Evolutionary conservation across 371 early-diverging fungal genomes (phyloP), one percentile per base, ranked within the genome.

Genomic region (Amoeboaphelidium protococcarum): DNA sequence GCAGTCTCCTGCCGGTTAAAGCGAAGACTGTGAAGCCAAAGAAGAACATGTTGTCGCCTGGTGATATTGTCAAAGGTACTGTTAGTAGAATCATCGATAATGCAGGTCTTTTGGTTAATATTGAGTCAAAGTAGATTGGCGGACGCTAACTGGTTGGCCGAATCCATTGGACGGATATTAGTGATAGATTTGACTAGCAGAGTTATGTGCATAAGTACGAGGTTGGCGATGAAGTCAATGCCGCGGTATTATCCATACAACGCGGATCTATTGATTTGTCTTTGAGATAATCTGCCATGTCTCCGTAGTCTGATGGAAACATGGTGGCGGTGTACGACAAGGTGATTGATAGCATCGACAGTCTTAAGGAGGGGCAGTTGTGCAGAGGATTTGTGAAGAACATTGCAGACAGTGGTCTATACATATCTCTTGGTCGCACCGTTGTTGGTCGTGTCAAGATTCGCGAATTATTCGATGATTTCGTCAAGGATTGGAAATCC

Each of bases 391-490:
- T 76, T 54, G 68, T 90, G 42, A 66, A 67, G 40, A 71, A 67
- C 48, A 64, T 83, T 23, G 64, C 73, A 10, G 66, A 75, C 23
- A 66, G 65, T 26, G 89, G 89, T 49, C 62, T 71, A 26, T 85
- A 85, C 59, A 68, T 90, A 25, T 52, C 64, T n/a, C 52, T 84
- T 21, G 71, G 70, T 27, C 71, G 68, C 41, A 52, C 61, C 16
- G 46, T 80, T 37, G 58, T 59, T 46, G 92, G 70, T 16, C 73
- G 84, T 47, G 81, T 85, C 44, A 75, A 81, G 63, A 82, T 89
- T 57, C 66, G 72, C 41, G 78, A 87, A 51, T 50, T 91, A n/a
- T 75, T 76, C 0, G 89, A 90, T 59, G 75, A 72, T 26, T 85
- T 66, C 53, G 64, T 88, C 25, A 75, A 77, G 54, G 80, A 88